These are phyloP conservation scores for Artemisia tridentata DNA, from an alignment of 129 eudicot species.

Conservation along the genomic window DNA sequence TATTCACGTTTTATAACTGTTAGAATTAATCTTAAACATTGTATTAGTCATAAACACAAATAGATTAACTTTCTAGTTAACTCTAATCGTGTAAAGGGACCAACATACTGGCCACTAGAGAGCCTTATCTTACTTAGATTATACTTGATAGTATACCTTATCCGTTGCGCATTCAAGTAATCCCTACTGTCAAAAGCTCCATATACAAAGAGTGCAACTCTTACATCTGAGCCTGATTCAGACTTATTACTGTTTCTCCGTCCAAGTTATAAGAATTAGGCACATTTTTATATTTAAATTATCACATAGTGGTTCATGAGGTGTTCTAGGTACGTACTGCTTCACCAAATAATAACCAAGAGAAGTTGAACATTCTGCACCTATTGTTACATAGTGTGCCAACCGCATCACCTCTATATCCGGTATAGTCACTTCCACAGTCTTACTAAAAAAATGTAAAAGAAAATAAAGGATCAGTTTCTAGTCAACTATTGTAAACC, in stretches of 20 bases:
- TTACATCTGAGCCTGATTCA: conserved; percentile 80
- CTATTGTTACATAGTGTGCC: conserved; percentile 90
- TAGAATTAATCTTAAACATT: no score
- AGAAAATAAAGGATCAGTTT: background rate
- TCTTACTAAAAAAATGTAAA: conserved; percentile 31
- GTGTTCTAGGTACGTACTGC: conserved; percentile 40
- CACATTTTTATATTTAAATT: background rate
- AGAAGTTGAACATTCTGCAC: conserved; percentile 77
- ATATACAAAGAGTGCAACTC: conserved; percentile 80
- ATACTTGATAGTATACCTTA: conserved; percentile 44
- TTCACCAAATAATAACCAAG: conserved; percentile 60
- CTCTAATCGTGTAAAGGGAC: no score
- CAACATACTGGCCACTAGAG: background rate
- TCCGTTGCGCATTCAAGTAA: conserved; percentile 84
- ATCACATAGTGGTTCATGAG: background rate
- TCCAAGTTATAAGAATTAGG: conserved; percentile 19
- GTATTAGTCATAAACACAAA: no score
- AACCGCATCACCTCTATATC: conserved; percentile 90
- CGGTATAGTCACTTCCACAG: conserved; percentile 72
- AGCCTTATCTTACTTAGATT: background rate
- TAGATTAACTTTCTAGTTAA: no score
- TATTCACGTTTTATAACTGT: no score
- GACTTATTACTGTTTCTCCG: conserved; percentile 45
- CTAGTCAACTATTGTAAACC: no score
- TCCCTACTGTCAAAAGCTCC: conserved; percentile 73